phyloP scores from a whole-genome alignment of 1,284 basidiomycete genomes.

The Moniliophthora roreri region DNA sequence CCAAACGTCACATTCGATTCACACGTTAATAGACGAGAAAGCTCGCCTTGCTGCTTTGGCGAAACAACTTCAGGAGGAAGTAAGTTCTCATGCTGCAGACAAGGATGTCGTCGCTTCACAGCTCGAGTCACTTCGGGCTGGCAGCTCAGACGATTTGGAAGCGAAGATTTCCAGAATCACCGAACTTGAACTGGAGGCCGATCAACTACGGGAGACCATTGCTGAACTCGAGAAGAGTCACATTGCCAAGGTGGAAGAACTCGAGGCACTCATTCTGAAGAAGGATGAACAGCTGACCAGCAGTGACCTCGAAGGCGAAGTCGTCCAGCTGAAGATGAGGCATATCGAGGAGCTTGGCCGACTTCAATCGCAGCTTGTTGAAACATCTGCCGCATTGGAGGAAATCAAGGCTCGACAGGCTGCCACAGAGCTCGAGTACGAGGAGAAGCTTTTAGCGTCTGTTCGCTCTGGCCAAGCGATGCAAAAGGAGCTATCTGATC shows the following conservation, averaged over 20 bases:
- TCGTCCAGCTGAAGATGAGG: slow-evolving; percentile 35
- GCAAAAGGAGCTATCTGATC: slow-evolving; percentile 7
- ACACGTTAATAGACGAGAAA: no score
- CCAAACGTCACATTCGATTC: no score
- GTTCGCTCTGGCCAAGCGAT: slow-evolving; percentile 1
- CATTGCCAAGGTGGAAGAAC: slow-evolving; percentile 21
- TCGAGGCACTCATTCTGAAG: slow-evolving; percentile 19
- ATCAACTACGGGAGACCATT: slow-evolving; percentile 21
- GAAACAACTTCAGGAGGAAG: no score
- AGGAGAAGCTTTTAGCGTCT: slow-evolving; percentile 12
- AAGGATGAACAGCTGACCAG: slow-evolving; percentile 20
- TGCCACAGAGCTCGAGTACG: slow-evolving; percentile 21
- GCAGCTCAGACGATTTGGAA: no score
- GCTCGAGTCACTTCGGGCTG: no score
- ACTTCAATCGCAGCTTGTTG: slow-evolving; percentile 35
- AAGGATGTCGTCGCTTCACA: no score
- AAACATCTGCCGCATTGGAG: slow-evolving; percentile 33
- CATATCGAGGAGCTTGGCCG: slow-evolving; percentile 38
- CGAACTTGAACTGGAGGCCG: slow-evolving; percentile 31
- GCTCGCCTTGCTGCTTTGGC: no score
- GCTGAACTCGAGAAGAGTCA: slow-evolving; percentile 18
- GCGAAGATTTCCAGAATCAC: slow-evolving; percentile 20
- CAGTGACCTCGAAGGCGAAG: slow-evolving; percentile 25
- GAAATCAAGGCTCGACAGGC: slow-evolving; percentile 29
- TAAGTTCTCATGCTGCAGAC: no score